Percentiles rank a stretch among this genome's conserved stretches.
These are phyloP conservation scores for Cephalotrichum gorgonifer DNA, from an alignment of 2,329 filamentous ascomycete genomes.

Conservation along the genomic window DNA sequence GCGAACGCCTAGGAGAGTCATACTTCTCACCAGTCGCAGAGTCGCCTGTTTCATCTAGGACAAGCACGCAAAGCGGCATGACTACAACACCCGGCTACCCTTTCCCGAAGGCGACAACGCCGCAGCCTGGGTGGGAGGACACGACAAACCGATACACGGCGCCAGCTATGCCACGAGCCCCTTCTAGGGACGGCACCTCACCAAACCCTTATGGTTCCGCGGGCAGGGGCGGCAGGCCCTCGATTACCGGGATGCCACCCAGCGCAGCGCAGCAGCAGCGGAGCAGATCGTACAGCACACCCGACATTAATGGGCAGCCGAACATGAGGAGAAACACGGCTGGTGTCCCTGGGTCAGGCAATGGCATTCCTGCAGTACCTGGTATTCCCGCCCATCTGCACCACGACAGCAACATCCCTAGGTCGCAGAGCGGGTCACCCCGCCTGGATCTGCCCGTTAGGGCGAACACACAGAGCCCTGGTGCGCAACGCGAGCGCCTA, in stretches of 20 bases:
- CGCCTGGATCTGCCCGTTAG: slow-evolving; percentile 56
- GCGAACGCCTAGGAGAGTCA: slow-evolving; percentile 58
- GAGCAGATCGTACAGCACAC: slow-evolving; percentile 86
- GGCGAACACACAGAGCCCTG: slow-evolving; percentile 61
- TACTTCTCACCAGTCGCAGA: slow-evolving; percentile 89
- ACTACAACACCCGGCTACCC: slow-evolving; percentile 48
- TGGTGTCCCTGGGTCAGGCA: slow-evolving; percentile 38
- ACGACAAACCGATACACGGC: slow-evolving; percentile 71
- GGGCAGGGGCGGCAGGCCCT: slow-evolving; percentile 61
- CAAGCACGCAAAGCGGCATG: slow-evolving; percentile 65
- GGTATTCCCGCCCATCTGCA: slow-evolving; percentile 65
- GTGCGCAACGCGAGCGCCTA: slow-evolving; percentile 51
- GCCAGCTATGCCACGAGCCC: slow-evolving; percentile 70
- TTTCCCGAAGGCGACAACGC: slow-evolving; percentile 65
- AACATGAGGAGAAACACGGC: slow-evolving; percentile 37
- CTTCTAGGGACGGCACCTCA: slow-evolving; percentile 66
- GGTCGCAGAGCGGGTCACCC: slow-evolving; percentile 77
- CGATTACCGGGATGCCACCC: slow-evolving; percentile 61
- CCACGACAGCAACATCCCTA: slow-evolving; percentile 55
- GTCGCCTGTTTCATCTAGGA: slow-evolving; percentile 65
- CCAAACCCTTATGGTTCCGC: slow-evolving; percentile 54
- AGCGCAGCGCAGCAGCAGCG: slow-evolving; percentile 56
- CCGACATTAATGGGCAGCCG: slow-evolving; percentile 72
- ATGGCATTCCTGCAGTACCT: slow-evolving; percentile 57
- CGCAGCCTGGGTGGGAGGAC: slow-evolving; percentile 61